Percentiles rank a stretch among this genome's conserved stretches.
Conservation (phyloP, 805 yeast species). For the Kazachstania psychrophila region DNA sequence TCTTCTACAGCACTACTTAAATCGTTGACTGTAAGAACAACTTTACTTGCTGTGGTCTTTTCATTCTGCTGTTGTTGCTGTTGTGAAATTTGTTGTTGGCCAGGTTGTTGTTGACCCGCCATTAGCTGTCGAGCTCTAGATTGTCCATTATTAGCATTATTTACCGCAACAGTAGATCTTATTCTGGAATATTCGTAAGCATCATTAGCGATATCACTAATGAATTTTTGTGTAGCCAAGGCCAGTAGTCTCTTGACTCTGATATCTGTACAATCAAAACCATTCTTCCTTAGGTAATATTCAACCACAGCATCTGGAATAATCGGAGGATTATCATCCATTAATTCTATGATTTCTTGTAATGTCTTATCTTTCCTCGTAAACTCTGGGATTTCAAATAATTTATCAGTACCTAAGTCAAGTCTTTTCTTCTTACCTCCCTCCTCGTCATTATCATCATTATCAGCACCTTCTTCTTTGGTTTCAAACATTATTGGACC, state of each 20-base stretch:
- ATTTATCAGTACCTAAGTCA: constrained; percentile 21
- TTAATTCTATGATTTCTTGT: constrained; percentile 72
- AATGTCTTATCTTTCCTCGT: constrained; percentile 74
- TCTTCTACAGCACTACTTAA: constrained; percentile 86
- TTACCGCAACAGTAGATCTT: constrained; percentile 80
- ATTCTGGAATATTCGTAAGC: constrained; percentile 94
- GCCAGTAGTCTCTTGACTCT: constrained; percentile 79
- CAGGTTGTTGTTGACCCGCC: constrained; percentile 51
- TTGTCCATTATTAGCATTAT: constrained; percentile 77
- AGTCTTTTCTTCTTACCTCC: constrained; percentile 11
- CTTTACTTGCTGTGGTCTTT: constrained; percentile 46
- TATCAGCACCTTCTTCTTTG: constrained; percentile 11
- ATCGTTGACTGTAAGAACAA: constrained; percentile 87
- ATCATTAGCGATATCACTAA: constrained; percentile 89
- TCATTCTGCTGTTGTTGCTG: constrained; percentile 39
- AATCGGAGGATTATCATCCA: constrained; percentile 92
- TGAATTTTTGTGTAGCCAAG: constrained; percentile 90
- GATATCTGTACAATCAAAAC: constrained; percentile 70
- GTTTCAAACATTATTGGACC: constrained; percentile 18
- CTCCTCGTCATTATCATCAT: constrained; percentile 9
- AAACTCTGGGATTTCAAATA: constrained; percentile 54
- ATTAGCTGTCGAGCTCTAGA: constrained; percentile 69
- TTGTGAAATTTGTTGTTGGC: constrained; percentile 30
- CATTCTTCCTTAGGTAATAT: constrained; percentile 77
- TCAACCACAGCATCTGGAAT: constrained; percentile 96